Conservation (phyloP, 1,284 basidiomycete species). For the Lignosus rhinocerotis region DNA sequence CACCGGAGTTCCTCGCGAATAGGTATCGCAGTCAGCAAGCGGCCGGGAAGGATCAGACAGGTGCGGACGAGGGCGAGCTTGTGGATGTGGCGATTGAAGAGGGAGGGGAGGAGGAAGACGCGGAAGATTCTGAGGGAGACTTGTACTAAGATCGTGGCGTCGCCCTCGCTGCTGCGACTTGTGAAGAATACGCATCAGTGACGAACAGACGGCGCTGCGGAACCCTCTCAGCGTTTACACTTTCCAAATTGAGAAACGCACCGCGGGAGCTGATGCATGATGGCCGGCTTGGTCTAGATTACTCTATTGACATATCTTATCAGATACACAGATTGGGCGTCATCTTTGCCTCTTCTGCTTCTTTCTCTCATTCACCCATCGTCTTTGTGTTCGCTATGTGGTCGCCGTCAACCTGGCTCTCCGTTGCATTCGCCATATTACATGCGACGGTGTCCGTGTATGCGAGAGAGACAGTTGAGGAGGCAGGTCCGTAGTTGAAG, state of each 20-base stretch:
- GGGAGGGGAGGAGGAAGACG: slow-evolving; percentile 35
- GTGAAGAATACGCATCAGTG: background rate
- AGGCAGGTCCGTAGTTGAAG: slow-evolving; percentile 28
- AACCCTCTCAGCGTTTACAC: slow-evolving; percentile 13
- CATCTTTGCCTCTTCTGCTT: background rate
- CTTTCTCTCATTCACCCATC: background rate
- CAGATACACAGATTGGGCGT: background rate
- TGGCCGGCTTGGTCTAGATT: background rate
- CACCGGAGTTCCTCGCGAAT: slow-evolving; percentile 67
- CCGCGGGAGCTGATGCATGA: slow-evolving; percentile 1
- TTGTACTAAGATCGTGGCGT: slow-evolving; percentile 7
- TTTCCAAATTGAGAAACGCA: slow-evolving; percentile 1
- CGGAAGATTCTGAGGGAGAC: background rate
- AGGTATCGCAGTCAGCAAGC: slow-evolving; percentile 69
- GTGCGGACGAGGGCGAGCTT: slow-evolving; percentile 56
- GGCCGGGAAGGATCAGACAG: slow-evolving; percentile 37
- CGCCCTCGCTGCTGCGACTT: slow-evolving; percentile 3
- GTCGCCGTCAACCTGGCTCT: background rate
- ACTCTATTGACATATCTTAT: background rate
- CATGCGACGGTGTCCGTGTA: background rate
- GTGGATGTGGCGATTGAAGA: slow-evolving; percentile 49
- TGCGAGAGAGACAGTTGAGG: slow-evolving; percentile 30
- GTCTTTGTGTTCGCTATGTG: slow-evolving; percentile 3
- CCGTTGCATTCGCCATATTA: background rate
- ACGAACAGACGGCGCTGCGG: background rate